Conservation (phyloP, 2,329 filamentous ascomycete genomes). For the Phoma sp. region DNA sequence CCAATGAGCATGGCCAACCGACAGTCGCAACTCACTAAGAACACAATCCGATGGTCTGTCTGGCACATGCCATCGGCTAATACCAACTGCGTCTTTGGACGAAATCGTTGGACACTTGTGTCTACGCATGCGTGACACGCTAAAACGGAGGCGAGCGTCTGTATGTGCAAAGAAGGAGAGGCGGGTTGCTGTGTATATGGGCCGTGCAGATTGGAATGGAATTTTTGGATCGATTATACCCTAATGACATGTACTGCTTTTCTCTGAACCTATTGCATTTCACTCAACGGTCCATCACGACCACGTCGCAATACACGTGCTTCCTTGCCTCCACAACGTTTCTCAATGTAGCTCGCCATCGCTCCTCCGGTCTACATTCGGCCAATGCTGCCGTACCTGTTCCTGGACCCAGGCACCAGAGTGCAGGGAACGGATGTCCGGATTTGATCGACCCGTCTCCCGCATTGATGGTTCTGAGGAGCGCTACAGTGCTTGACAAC, state of each 20-base stretch:
- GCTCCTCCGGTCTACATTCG: not conserved
- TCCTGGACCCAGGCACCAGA: not conserved
- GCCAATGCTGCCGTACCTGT: not conserved
- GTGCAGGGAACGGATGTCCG: not conserved
- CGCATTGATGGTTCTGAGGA: not conserved
- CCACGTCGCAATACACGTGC: not conserved
- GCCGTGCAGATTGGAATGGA: not conserved
- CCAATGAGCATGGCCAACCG: conserved; percentile 1
- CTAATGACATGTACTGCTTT: conserved; percentile 11
- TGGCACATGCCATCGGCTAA: conserved; percentile 17
- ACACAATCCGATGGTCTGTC: conserved; percentile 9
- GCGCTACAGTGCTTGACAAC: not conserved
- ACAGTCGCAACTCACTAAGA: not conserved
- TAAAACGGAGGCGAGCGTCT: not conserved
- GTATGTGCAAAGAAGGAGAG: not conserved
- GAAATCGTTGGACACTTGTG: not conserved
- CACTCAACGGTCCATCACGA: not conserved
- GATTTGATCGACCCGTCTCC: not conserved
- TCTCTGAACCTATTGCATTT: not conserved
- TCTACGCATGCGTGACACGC: not conserved
- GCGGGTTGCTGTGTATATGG: conserved; percentile 1
- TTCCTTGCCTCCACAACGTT: not conserved
- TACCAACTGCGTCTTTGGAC: not conserved
- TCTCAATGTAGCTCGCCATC: not conserved
- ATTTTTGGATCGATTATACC: conserved; percentile 6